Percentiles rank a stretch among this genome's conserved stretches.
These are phyloP conservation scores for Arxiozyma slooffiae DNA, from an alignment of 1,139 yeast genomes.

Conservation along the genomic window DNA sequence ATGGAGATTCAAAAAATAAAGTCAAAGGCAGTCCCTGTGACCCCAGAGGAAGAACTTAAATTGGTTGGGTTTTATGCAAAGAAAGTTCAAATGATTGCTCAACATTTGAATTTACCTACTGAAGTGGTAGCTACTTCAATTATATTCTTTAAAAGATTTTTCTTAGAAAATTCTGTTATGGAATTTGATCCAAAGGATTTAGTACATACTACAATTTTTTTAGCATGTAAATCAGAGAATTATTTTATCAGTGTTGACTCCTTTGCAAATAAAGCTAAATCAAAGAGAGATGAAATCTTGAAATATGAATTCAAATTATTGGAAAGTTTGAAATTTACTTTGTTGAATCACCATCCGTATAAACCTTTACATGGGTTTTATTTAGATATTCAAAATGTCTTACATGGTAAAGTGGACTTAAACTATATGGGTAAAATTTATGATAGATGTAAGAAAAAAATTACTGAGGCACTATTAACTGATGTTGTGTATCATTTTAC, in stretches of 20 bases:
- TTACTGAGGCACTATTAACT: slow-evolving; percentile 58
- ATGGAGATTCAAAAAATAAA: slow-evolving; percentile 31
- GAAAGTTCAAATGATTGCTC: slow-evolving; percentile 54
- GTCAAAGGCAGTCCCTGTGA: slow-evolving; percentile 41
- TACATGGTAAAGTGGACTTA: slow-evolving; percentile 33
- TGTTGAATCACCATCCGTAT: slow-evolving; percentile 80
- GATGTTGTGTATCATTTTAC: slow-evolving; percentile 71
- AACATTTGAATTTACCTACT: slow-evolving; percentile 49
- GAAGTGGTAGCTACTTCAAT: slow-evolving; percentile 76
- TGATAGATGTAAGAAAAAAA: slow-evolving; percentile 56
- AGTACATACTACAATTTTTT: slow-evolving; percentile 73
- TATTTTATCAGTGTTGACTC: slow-evolving; percentile 76
- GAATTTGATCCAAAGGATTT: slow-evolving; percentile 79
- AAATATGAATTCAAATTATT: slow-evolving; percentile 70
- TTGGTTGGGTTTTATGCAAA: slow-evolving; percentile 62
- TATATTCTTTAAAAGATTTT: slow-evolving; percentile 72
- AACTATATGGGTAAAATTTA: slow-evolving; percentile 41
- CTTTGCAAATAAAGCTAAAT: slow-evolving; percentile 63
- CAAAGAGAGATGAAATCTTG: slow-evolving; percentile 54
- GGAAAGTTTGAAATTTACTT: slow-evolving; percentile 66
- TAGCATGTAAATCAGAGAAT: slow-evolving; percentile 90
- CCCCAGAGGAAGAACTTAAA: slow-evolving; percentile 58
- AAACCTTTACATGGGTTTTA: slow-evolving; percentile 86
- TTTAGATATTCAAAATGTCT: slow-evolving; percentile 68
- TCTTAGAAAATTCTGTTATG: slow-evolving; percentile 69